phyloP scores from a whole-genome alignment of 2,329 filamentous ascomycete species.

The Colletotrichum sp. region DNA sequence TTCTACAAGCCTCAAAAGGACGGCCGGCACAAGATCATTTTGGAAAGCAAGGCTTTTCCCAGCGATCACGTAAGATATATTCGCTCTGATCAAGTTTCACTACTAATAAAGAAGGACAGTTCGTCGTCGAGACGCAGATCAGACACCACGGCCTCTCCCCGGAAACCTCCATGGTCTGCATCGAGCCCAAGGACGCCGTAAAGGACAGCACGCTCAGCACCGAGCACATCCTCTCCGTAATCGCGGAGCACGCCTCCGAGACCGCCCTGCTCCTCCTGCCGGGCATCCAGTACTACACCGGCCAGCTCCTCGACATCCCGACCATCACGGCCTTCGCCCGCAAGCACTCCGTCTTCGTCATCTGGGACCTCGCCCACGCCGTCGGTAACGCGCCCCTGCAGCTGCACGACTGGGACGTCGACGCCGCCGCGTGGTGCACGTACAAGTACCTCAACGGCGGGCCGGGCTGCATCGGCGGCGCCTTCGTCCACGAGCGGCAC shows the following conservation, averaged over 20 bases:
- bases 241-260: conserved; percentile 75
- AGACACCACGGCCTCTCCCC: conserved; percentile 69
- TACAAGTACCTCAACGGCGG: conserved; percentile 95
- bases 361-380: conserved; percentile 90
- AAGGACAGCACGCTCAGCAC: conserved; percentile 69
- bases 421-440: conserved; percentile 92
- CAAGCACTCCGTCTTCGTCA: conserved; percentile 72
- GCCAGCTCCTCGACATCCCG: conserved; percentile 84
- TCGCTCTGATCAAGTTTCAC: rapidly evolving
- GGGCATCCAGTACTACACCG: conserved; percentile 91
- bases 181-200: conserved; percentile 57
- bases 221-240: conserved; percentile 72
- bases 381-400: conserved; percentile 81
- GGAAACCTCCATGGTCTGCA: conserved; percentile 69
- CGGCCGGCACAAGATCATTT: conserved; percentile 71
- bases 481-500: conserved; percentile 82
- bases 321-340: conserved; percentile 81
- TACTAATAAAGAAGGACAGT: conserved; percentile 48
- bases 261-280: conserved; percentile 82
- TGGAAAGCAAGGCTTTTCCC: conserved; percentile 85
- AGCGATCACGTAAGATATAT: conserved; percentile 71
- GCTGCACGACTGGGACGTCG: conserved; percentile 88
- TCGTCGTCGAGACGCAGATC: conserved; percentile 80
- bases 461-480: conserved; percentile 79
- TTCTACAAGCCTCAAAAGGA: conserved; percentile 73